phyloP scores from a whole-genome alignment of 352 stramenopile genomes.

The Globisporangium parvum region DNA sequence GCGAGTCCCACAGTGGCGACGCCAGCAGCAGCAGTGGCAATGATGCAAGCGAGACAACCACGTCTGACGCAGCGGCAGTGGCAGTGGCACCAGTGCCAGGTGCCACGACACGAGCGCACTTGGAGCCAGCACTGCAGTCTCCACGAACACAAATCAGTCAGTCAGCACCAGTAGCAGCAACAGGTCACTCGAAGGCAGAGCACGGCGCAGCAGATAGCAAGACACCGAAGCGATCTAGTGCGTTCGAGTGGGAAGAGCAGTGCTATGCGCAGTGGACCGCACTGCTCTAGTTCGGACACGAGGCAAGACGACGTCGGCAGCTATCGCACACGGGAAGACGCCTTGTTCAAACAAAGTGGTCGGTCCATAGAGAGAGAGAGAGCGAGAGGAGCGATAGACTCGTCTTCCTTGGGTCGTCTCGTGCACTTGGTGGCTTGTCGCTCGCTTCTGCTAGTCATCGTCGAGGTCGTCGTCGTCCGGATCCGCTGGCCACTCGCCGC shows the following conservation, averaged over 20 bases:
- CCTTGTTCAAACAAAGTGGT: too few species aligned
- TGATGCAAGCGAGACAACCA: background rate
- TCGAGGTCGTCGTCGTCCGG: background rate
- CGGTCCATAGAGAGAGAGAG: too few species aligned
- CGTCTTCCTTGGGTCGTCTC: background rate
- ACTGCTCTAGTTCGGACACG: slow-evolving; percentile 17
- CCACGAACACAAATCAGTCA: background rate
- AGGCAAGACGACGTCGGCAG: too few species aligned
- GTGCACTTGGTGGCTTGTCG: background rate
- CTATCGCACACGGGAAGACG: too few species aligned
- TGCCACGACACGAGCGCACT: background rate
- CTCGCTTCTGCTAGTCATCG: background rate
- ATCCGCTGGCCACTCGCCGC: background rate
- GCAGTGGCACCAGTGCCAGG: too few species aligned
- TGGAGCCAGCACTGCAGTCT: background rate
- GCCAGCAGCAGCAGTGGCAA: background rate
- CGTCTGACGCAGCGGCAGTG: too few species aligned
- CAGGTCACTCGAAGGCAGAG: too few species aligned
- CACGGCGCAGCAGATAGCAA: background rate
- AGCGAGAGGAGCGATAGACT: too few species aligned
- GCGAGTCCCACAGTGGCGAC: background rate
- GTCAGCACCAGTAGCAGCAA: background rate
- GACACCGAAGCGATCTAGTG: background rate
- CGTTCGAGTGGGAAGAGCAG: slow-evolving; percentile 11
- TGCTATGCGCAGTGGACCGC: slow-evolving; percentile 24